These are phyloP conservation scores for Trichoderma orchidacearum DNA, from an alignment of 495 filamentous ascomycete genomes.

Conservation along the genomic window DNA sequence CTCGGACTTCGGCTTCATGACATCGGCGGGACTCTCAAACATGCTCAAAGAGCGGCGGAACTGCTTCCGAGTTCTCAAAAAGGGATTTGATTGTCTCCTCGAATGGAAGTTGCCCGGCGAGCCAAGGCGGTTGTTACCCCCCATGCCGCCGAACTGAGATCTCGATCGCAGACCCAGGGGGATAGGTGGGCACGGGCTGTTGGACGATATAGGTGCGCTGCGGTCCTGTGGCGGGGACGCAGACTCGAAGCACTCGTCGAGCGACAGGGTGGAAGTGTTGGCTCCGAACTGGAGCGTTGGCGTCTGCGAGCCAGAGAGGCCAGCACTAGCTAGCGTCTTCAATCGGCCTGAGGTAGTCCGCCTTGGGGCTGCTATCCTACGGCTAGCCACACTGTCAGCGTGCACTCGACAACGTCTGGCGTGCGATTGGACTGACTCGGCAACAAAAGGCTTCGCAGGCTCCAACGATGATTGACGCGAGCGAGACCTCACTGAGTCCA, in stretches of 20 bases:
- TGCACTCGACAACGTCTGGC: neutral
- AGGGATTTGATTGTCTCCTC: constrained; percentile 57
- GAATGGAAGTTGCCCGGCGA: constrained; percentile 59
- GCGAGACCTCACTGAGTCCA: constrained; percentile 33
- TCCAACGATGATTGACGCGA: constrained; percentile 39
- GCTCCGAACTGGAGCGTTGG: constrained; percentile 67
- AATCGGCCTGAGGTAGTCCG: constrained; percentile 47
- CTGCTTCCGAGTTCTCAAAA: constrained; percentile 69
- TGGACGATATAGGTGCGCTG: constrained; percentile 34
- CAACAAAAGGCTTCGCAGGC: constrained; percentile 26
- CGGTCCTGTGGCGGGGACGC: constrained; percentile 63
- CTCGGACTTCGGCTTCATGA: constrained; percentile 51
- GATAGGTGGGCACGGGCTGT: constrained; percentile 36
- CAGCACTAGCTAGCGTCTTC: constrained; percentile 43
- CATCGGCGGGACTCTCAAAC: constrained; percentile 84
- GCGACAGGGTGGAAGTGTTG: constrained; percentile 46
- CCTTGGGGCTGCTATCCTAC: constrained; percentile 42
- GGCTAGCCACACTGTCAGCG: constrained; percentile 22
- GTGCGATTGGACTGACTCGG: constrained; percentile 28
- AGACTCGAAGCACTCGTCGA: constrained; percentile 62
- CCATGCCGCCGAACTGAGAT: constrained; percentile 36
- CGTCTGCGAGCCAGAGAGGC: constrained; percentile 38
- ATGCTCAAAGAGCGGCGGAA: constrained; percentile 89
- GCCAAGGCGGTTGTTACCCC: constrained; percentile 30
- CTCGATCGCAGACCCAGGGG: constrained; percentile 44